Base-by-base conservation (phyloP, 371 early-diverging fungal species). In the Mortierella sp. region DNA sequence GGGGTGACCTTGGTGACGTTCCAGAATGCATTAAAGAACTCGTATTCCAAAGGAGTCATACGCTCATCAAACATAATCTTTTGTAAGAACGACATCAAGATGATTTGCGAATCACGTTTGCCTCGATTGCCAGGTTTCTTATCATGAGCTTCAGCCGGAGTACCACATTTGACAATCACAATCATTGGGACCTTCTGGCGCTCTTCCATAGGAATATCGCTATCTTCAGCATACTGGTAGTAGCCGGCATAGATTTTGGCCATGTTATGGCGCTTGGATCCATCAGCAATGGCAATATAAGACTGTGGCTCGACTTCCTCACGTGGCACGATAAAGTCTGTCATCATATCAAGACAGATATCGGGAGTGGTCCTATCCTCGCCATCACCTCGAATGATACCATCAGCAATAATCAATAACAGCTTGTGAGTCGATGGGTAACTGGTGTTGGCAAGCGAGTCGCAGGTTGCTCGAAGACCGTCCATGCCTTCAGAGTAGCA, bases 101-200 rank as follows among this genome's bases (percentile, higher is more conserved):
- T 91, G 56, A 99, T 93, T 84, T 99, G 99, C 26, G 97, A 97
- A 85, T 99, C 99, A 67, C 99, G 93, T 83, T 99, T 99, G 72
- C 99, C 99, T 67, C 99, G 90, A 78, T 99, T 98, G n/a, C 97
- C 97, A 9, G 96, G 93, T 73, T 95, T 94, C 64, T 91, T 86
- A 77, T 86, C 76, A 49, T 80, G 68, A 72, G 84, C 68, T 69
- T 98, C 97, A 4, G 87, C 86, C 2, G 91, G 90, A 0, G 93
- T 91, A 35, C 99, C 99, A 60, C 95, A 95, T 84, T 99, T 99
- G 72, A 93, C 95, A 10, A 99, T 93, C 0, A 96, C 91, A 62
- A 98, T 85, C 66, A 94, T 95, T 4, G 98, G 97, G 28, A 96
- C 94, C 12, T 78, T 78, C 60, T 89, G 89, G 1, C 86, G 87